Conservation (phyloP, 148 eudicot genomes). For the Diospyros kaki region DNA sequence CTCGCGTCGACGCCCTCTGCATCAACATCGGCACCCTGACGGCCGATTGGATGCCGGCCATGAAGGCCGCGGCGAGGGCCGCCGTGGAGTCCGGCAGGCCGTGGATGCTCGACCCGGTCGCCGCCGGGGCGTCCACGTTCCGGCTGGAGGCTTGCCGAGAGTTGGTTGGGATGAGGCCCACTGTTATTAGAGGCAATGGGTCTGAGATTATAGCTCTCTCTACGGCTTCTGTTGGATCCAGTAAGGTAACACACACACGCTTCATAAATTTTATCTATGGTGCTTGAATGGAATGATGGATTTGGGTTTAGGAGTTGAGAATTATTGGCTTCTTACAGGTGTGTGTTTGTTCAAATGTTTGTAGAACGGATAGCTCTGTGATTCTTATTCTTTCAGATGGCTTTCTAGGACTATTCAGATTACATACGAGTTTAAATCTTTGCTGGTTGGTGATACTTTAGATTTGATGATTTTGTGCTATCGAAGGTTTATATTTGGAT, state of each 20-base stretch:
- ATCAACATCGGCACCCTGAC: slow-evolving; percentile 76
- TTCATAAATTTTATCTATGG: too few species aligned
- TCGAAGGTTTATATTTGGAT: too few species aligned
- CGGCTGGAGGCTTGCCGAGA: slow-evolving; percentile 79
- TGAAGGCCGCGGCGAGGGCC: slow-evolving; percentile 54
- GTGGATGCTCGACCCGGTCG: slow-evolving; percentile 97
- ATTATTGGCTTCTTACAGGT: too few species aligned
- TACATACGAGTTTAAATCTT: too few species aligned
- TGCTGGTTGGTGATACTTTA: too few species aligned
- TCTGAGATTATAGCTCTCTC: slow-evolving; percentile 82
- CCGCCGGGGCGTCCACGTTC: slow-evolving; percentile 64
- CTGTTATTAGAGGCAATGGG: slow-evolving; percentile 80
- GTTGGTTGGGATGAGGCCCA: slow-evolving; percentile 52
- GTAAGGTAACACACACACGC: slow-evolving; percentile 36
- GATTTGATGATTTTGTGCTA: too few species aligned
- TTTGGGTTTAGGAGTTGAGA: too few species aligned
- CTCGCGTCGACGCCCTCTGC: slow-evolving; percentile 46
- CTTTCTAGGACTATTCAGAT: too few species aligned
- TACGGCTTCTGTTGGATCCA: slow-evolving; percentile 41
- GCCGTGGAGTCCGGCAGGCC: slow-evolving; percentile 42
- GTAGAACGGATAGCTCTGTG: too few species aligned
- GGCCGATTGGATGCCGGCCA: slow-evolving; percentile 59
- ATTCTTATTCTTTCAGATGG: too few species aligned
- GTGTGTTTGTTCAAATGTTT: too few species aligned
- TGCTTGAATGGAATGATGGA: too few species aligned